Evolutionary conservation across 371 early-diverging fungal species (phyloP).

Genomic region (Mortierella sp.): DNA sequence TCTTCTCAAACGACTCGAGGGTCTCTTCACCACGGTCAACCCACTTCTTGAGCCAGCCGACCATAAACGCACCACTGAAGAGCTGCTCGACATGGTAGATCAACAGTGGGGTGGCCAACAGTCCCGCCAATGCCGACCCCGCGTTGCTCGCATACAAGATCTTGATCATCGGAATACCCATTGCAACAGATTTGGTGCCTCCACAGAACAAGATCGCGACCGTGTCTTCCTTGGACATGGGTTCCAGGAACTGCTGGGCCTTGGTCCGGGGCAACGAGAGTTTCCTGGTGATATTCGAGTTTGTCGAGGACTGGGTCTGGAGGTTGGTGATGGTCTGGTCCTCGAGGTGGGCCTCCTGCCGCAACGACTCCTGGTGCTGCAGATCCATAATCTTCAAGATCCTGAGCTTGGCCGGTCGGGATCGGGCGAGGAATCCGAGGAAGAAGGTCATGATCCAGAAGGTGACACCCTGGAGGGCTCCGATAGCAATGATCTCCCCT

Average conservation of each 20-base stretch:
- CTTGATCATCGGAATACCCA: conserved; percentile 85
- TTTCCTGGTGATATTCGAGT: conserved; percentile 17
- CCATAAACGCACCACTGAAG: conserved; percentile 75
- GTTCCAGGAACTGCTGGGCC: conserved; percentile 31
- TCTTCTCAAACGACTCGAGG: conserved; percentile 38
- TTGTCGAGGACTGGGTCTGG: background rate
- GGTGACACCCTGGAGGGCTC: conserved; percentile 65
- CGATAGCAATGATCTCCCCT: conserved; percentile 69
- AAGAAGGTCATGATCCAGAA: conserved; percentile 59
- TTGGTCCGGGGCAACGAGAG: conserved; percentile 25
- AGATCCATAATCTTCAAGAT: conserved; percentile 41
- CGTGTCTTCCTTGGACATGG: conserved; percentile 42
- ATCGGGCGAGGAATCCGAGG: conserved; percentile 33
- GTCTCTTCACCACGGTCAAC: conserved; percentile 61
- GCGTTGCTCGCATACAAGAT: conserved; percentile 68
- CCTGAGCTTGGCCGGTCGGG: conserved; percentile 43
- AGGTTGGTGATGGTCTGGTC: conserved; percentile 8
- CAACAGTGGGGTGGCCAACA: conserved; percentile 75
- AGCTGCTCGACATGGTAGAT: conserved; percentile 83
- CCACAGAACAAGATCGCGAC: conserved; percentile 65
- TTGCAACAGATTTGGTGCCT: conserved; percentile 82
- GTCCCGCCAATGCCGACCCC: conserved; percentile 66
- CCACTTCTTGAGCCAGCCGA: conserved; percentile 70
- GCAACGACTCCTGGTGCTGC: conserved; percentile 16
- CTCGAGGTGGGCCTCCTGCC: conserved; percentile 34